Conservation (phyloP, 805 yeast genomes). For the Ogataea henricii region DNA sequence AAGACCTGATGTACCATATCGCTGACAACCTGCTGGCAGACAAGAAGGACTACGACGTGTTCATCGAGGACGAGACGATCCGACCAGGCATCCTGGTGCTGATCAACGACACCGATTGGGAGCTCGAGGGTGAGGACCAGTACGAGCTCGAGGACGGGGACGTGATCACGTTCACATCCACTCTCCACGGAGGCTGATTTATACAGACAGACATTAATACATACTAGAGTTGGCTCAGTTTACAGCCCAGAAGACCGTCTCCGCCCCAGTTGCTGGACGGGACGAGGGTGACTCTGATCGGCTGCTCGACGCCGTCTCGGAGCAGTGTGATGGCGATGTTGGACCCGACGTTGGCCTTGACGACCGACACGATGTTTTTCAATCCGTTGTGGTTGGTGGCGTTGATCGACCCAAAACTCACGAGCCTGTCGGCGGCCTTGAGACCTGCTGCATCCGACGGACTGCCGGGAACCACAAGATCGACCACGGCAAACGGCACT, state of each 20-base stretch:
- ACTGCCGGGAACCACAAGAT: conserved; percentile 49
- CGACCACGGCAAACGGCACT: conserved; percentile 58
- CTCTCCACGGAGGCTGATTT: conserved; percentile 86
- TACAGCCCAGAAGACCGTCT: conserved; percentile 69
- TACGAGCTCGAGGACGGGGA: conserved; percentile 79
- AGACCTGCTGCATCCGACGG: conserved; percentile 63
- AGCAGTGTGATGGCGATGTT: conserved; percentile 27
- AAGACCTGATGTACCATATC: conserved; percentile 59
- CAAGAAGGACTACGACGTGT: conserved; percentile 66
- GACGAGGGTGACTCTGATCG: conserved; percentile 33
- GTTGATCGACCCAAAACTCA: conserved; percentile 54
- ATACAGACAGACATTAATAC: background rate
- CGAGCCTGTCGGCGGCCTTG: conserved; percentile 51
- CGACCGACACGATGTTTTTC: conserved; percentile 44
- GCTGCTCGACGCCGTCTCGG: conserved; percentile 22
- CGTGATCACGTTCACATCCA: conserved; percentile 82
- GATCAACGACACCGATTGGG: conserved; percentile 97
- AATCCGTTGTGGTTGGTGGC: conserved; percentile 54
- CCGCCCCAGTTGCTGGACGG: conserved; percentile 67
- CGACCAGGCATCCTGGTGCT: conserved; percentile 92
- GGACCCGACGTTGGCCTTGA: conserved; percentile 34
- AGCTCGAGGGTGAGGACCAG: conserved; percentile 83
- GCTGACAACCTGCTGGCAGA: conserved; percentile 56
- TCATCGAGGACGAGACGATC: conserved; percentile 77
- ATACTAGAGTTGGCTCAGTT: conserved; percentile 44